Conservation (phyloP, 768 basidiomycete species). For the Clavaria fumosa region DNA sequence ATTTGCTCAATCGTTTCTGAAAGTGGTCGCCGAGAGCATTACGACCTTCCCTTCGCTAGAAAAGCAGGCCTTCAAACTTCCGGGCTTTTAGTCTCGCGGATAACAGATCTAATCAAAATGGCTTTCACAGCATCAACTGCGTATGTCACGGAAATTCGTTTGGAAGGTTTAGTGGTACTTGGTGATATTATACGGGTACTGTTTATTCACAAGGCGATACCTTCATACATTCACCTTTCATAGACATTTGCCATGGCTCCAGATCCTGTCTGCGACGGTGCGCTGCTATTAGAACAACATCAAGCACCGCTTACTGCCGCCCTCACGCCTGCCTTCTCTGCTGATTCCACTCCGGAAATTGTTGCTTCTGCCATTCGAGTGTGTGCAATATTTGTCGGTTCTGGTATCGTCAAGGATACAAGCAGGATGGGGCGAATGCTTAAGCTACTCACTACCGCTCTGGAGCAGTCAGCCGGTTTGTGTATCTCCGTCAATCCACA, state of each 20-base stretch:
- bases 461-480: constrained; percentile 81
- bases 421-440: constrained; percentile 87
- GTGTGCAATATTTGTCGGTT: constrained; percentile 90
- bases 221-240: constrained; percentile 6
- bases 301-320: constrained; percentile 98
- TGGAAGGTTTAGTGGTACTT: constrained; percentile 81
- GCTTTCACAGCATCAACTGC: constrained; percentile 96
- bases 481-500: constrained; percentile 4
- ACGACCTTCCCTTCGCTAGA: constrained; percentile 62
- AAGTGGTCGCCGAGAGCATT: constrained; percentile 68
- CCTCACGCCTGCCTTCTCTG: constrained; percentile 88
- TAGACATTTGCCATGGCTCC: constrained; percentile 78
- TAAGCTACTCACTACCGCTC: constrained; percentile 70
- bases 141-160: constrained; percentile 86
- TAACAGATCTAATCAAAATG: constrained; percentile 92
- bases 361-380: constrained; percentile 83
- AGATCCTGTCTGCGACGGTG: constrained; percentile 87
- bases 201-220: background rate
- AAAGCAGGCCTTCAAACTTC: constrained; percentile 38
- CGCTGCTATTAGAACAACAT: constrained; percentile 85
- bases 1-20: constrained; percentile 65
- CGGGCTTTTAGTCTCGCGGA: constrained; percentile 64
- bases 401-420: constrained; percentile 86
- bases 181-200: constrained; percentile 83
- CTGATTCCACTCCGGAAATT: constrained; percentile 92